phyloP scores from a whole-genome alignment of 306 rosid genomes.

The Cicer arietinum region DNA sequence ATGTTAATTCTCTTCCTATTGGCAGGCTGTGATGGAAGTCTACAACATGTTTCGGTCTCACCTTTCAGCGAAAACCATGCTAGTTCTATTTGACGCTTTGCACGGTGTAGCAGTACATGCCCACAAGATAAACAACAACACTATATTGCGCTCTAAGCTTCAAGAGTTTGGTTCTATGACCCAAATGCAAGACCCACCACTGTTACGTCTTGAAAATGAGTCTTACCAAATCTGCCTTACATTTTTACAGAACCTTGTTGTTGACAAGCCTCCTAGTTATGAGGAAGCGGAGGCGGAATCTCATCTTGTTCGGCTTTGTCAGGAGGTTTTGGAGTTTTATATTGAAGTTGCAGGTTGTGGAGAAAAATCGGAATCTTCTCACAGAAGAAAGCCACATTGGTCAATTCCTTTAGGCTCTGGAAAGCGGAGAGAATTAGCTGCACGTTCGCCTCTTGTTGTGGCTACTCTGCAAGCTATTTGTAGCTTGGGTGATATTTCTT shows the following conservation, averaged over 20 bases:
- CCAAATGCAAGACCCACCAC: constrained; percentile 99
- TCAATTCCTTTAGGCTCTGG: constrained; percentile 86
- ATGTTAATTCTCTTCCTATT: constrained; percentile 45
- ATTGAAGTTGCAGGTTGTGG: constrained; percentile 66
- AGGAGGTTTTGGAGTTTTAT: constrained; percentile 77
- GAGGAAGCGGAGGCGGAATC: constrained; percentile 76
- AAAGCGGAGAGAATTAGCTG: constrained; percentile 84
- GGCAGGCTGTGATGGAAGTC: constrained; percentile 95
- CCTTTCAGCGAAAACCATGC: constrained; percentile 67
- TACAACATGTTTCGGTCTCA: constrained; percentile 75
- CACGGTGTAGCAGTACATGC: constrained; percentile 83
- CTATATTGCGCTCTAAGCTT: constrained; percentile 74
- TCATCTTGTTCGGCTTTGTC: constrained; percentile 71
- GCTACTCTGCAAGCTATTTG: constrained; percentile 87
- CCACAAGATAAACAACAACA: constrained; percentile 67
- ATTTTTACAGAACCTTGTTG: constrained; percentile 76
- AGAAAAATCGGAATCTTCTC: constrained; percentile 60
- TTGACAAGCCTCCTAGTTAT: constrained; percentile 70
- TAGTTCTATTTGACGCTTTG: constrained; percentile 75
- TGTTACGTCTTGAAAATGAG: constrained; percentile 92
- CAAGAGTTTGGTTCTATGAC: constrained; percentile 88
- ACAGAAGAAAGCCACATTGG: constrained; percentile 65
- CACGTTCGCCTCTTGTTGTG: constrained; percentile 91
- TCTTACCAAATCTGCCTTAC: constrained; percentile 93
- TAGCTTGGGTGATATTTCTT: constrained; percentile 73